Evolutionary conservation across 106 monocot species (phyloP).

Genomic region (Phalaenopsis aphrodite): DNA sequence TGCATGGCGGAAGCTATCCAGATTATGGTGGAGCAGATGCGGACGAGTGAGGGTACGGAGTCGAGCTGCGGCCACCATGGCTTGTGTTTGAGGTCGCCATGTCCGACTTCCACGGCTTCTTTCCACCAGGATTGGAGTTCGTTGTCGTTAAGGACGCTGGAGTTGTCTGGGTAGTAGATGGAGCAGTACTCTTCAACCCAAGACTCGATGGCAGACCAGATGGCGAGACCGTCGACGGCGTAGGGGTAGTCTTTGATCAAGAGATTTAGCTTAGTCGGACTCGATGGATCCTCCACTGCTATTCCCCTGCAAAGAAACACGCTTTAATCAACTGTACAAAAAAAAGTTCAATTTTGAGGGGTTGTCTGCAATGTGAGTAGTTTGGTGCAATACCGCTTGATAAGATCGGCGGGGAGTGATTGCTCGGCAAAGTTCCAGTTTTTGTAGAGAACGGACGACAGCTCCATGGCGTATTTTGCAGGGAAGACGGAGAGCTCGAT

Average conservation of each 20-base stretch:
- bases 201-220: conserved; percentile 53
- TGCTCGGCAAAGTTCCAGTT: conserved; percentile 48
- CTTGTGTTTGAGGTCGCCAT: conserved; percentile 32
- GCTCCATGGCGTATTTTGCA: conserved; percentile 28
- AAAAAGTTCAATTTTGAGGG: too few relatives aligned
- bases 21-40: conserved; percentile 43
- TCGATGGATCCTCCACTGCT: conserved; percentile 40
- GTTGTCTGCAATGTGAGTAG: too few relatives aligned
- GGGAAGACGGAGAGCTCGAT: conserved; percentile 46
- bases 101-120: conserved; percentile 44
- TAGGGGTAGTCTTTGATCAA: conserved; percentile 60
- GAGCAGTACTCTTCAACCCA: conserved; percentile 32
- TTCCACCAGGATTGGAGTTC: conserved; percentile 62
- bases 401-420: conserved; percentile 46
- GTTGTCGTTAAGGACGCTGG: conserved; percentile 20
- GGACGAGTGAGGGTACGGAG: conserved; percentile 14
- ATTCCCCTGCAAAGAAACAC: conserved; percentile 13
- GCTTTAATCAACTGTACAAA: too few relatives aligned
- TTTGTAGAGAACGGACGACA: conserved; percentile 39
- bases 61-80: conserved; percentile 50
- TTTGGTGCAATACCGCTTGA: conserved; percentile 15
- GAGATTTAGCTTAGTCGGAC: conserved; percentile 35
- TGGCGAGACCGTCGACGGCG: conserved; percentile 47
- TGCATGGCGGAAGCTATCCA: conserved; percentile 64
- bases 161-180: conserved; percentile 22